Evolutionary conservation across 148 eudicot species (phyloP), one percentile per base, ranked within the genome.

Genomic region (Silene conica): DNA sequence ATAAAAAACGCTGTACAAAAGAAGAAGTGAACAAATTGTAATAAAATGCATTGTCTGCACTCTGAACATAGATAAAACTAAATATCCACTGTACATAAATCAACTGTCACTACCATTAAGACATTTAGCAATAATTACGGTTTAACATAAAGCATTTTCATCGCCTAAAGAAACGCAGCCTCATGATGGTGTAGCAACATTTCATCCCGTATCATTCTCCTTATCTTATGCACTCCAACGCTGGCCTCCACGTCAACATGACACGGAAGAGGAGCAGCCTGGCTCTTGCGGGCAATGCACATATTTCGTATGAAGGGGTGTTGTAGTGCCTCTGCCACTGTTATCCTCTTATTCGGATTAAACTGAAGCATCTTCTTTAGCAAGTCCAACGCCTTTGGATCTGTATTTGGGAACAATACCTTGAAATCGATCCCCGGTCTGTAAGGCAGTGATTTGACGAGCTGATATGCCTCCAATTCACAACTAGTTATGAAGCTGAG

Each of bases 161-260:
- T 38, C 4, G 43, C 8, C 43, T 38, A 38, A 9, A 38, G 43
- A 38, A 38, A 38, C 8, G 43, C 13, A 23, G 48, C n/a, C 46
- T 75, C 79, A 3, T 82, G 82, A 69, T 78, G 84, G 55, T 83
- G 79, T 59, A 70, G 63, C 14, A 79, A 31, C 57, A 83, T 85
- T 63, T 85, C 82, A 16, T 62, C 71, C 86, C 82, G 78, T 56
- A 85, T 71, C 77, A 79, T 7, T n/a, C 81, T 84, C 74, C 84
- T 83, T 12, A 85, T 71, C 76, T 62, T 75, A 0, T 20, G 7
- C 9, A 78, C 84, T n/a, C 69, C 77, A 6, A 70, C 21, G 14
- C 66, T 43, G 56, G 74, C 79, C 21, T 79, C 83, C 16, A 79
- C 61, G 8, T 78, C 78, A 16, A 83, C 28, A 46, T 81, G 45